These are phyloP conservation scores for Elasticomyces elasticus DNA, from an alignment of 495 filamentous ascomycete genomes.

Conservation along the genomic window DNA sequence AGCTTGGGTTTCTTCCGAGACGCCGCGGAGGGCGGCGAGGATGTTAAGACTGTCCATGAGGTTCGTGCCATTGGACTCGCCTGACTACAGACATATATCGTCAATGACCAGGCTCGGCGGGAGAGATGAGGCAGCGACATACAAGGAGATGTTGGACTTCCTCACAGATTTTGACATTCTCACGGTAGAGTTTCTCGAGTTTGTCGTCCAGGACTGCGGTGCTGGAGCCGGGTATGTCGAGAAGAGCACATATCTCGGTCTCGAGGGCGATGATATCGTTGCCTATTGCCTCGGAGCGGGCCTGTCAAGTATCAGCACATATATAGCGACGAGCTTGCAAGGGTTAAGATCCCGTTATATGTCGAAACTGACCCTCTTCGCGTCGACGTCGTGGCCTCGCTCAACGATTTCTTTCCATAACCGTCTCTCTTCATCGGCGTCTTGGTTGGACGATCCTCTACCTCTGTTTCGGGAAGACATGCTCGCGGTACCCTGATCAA, in stretches of 20 bases:
- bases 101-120: neutral
- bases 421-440: constrained; percentile 49
- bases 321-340: neutral
- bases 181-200: constrained; percentile 50
- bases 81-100: constrained; percentile 25
- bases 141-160: constrained; percentile 48
- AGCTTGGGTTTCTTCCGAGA: constrained; percentile 33
- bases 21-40: constrained; percentile 47
- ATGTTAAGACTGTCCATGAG: constrained; percentile 45
- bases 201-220: constrained; percentile 32
- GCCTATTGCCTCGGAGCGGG: constrained; percentile 34
- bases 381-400: constrained; percentile 38
- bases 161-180: constrained; percentile 53
- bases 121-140: neutral
- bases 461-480: constrained; percentile 39
- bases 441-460: constrained; percentile 36
- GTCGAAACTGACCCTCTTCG: constrained; percentile 25
- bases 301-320: constrained; percentile 14
- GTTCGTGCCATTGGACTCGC: constrained; percentile 39
- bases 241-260: constrained; percentile 34
- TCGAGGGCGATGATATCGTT: constrained; percentile 47
- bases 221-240: constrained; percentile 8
- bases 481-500: too few species aligned
- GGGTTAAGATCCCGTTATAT: neutral
- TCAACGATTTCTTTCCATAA: constrained; percentile 55